Evolutionary conservation across 805 yeast genomes (phyloP).

Genomic region (Spathaspora sp.): DNA sequence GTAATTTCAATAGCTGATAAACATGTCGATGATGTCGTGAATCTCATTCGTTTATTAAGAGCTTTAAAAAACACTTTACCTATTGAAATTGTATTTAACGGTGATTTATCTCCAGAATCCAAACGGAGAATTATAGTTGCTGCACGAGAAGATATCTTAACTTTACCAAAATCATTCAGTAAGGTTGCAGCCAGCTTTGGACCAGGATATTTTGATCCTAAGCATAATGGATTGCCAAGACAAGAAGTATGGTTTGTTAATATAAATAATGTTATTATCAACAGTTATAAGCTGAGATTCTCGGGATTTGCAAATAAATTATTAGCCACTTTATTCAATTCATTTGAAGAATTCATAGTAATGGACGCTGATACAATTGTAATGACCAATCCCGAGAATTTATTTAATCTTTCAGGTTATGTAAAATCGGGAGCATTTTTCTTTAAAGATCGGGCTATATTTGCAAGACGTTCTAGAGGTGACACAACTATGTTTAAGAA

Average conservation of each 20-base stretch:
- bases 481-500: constrained; percentile 44
- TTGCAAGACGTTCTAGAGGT: constrained; percentile 26
- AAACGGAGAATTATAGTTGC: constrained; percentile 16
- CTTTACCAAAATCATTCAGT: constrained; percentile 18
- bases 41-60: constrained; percentile 24
- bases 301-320: constrained; percentile 44
- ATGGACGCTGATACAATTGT: constrained; percentile 52
- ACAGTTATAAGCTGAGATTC: constrained; percentile 22
- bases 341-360: constrained; percentile 47
- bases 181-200: constrained; percentile 17
- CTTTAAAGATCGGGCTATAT: constrained; percentile 19
- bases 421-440: constrained; percentile 17
- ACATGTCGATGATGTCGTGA: constrained; percentile 17
- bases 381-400: constrained; percentile 28
- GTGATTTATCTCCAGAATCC: constrained; percentile 16
- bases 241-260: constrained; percentile 31
- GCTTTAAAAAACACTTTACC: constrained; percentile 26
- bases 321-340: constrained; percentile 42
- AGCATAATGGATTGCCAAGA: constrained; percentile 19
- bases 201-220: constrained; percentile 11
- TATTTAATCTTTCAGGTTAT: constrained; percentile 15
- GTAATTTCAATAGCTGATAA: constrained; percentile 25
- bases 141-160: constrained; percentile 13
- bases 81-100: constrained; percentile 23
- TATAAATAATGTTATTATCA: constrained; percentile 16